Base-by-base conservation (phyloP, 345 rosid species). In the Jatropha curcas region DNA sequence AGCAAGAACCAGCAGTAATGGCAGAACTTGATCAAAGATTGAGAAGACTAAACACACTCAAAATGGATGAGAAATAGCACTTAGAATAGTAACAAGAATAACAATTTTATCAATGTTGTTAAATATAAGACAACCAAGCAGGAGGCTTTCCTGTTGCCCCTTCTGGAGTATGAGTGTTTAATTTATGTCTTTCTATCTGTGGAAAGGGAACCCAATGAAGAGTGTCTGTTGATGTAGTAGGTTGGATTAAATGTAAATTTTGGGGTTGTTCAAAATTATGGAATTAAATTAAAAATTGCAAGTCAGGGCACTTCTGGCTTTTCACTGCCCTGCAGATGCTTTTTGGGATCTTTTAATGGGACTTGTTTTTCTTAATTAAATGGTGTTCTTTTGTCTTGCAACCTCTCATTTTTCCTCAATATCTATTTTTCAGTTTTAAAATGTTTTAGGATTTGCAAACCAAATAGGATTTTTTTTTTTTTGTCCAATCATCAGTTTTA, bases 1-100 rank as follows among this genome's bases (percentile, higher is more conserved):
- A 89, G 82, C 99, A 93, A 79, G 98, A 96, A 80, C 89, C 97
- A 1, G 98, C 97, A 17, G 99, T 96, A 52, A 85, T 91, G 97
- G 98, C 97, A 48, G 99, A 96, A 83, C 93, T 96, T 25, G 97
- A 91, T 79, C 91, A 89, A 85, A 86, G 99, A 85, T 76, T 90
- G 67, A 82, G 97, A 83, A 79, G 97, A 76, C 84, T 96, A 65
- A 90, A 93, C 84, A 86, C 98, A 24, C 71, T 86, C 31, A 89
- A 83, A 76, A 71, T 76, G 82, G 89, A 72, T 67, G 91, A 83
- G 11, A 85, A 84, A 60, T 81, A 82, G 63, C 67, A 67, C 12
- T n/a, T 31, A 6, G 11, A 57, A n/a, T n/a, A n/a, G n/a, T n/a
- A n/a, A n/a, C n/a, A 35, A 35, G 27, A 20, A 34, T 19, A 31